Conservation (phyloP, 495 filamentous ascomycete species). For the Paragyromitra xinjiangensis region DNA sequence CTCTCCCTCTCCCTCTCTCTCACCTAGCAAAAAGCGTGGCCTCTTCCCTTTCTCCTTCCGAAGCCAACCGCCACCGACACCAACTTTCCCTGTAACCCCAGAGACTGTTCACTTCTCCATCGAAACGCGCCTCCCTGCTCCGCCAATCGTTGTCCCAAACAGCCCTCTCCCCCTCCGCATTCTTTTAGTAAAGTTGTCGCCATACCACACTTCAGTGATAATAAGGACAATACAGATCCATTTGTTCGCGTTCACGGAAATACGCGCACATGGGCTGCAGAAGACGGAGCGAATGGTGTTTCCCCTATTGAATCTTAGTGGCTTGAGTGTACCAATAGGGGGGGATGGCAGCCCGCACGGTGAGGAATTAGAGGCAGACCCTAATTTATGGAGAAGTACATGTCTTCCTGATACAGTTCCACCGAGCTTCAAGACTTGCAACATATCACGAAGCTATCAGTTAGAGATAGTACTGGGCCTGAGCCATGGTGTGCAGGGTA, state of each 20-base stretch:
- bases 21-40: slow-evolving; percentile 62
- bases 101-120: slow-evolving; percentile 64
- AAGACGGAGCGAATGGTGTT: slow-evolving; percentile 69
- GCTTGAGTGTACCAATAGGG: slow-evolving; percentile 37
- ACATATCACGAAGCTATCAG: slow-evolving; percentile 81
- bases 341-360: slow-evolving; percentile 65
- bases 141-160: slow-evolving; percentile 88
- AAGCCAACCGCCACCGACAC: slow-evolving; percentile 22
- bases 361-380: slow-evolving; percentile 73
- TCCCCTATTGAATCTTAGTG: slow-evolving; percentile 29
- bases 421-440: slow-evolving; percentile 88
- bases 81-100: not conserved
- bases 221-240: slow-evolving; percentile 82
- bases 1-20: slow-evolving; percentile 45
- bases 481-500: slow-evolving; percentile 56
- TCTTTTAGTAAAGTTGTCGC: slow-evolving; percentile 75
- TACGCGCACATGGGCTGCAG: slow-evolving; percentile 75
- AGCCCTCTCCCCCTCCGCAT: slow-evolving; percentile 82
- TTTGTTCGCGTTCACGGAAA: slow-evolving; percentile 78
- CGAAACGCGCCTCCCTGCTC: slow-evolving; percentile 85
- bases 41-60: slow-evolving; percentile 62
- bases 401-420: slow-evolving; percentile 83
- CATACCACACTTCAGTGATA: slow-evolving; percentile 70
- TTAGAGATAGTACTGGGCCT: slow-evolving; percentile 83
- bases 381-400: slow-evolving; percentile 71